Evolutionary conservation across 2,329 filamentous ascomycete genomes (phyloP).

Genomic region (Neospermospora avenae): DNA sequence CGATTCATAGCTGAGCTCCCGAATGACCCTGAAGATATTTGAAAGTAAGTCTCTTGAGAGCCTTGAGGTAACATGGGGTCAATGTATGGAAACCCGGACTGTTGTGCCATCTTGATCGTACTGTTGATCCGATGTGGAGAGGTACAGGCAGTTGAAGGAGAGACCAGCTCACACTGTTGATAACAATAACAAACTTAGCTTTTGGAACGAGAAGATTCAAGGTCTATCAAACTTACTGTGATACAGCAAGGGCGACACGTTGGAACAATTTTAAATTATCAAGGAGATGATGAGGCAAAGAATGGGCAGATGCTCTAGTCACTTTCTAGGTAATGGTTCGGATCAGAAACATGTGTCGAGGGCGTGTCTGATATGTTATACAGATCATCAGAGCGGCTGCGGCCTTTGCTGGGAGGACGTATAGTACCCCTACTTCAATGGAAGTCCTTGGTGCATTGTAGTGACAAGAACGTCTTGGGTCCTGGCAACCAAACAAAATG

Average conservation of each 20-base stretch:
- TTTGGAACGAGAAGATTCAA: not conserved
- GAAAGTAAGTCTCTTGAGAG: not conserved
- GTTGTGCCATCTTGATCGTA: not conserved
- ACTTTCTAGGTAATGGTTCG: not conserved
- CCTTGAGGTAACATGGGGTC: not conserved
- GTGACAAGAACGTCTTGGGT: not conserved
- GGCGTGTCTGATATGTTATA: not conserved
- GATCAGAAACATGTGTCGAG: not conserved
- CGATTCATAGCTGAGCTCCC: not conserved
- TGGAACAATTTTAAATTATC: not conserved
- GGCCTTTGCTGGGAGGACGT: no score
- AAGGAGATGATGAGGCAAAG: not conserved
- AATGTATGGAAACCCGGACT: not conserved
- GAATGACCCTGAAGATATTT: not conserved
- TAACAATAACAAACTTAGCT: not conserved
- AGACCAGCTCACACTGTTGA: slow-evolving; percentile 4
- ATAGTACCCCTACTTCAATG: no score
- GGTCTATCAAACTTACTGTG: not conserved
- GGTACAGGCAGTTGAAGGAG: not conserved
- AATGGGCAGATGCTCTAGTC: not conserved
- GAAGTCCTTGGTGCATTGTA: not conserved
- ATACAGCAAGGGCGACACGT: not conserved
- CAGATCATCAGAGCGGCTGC: no score
- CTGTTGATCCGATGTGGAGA: not conserved
- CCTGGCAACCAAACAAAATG: not conserved